Conservation (phyloP, 2,329 filamentous ascomycete genomes). For the Ceratocystis smalleyi region DNA sequence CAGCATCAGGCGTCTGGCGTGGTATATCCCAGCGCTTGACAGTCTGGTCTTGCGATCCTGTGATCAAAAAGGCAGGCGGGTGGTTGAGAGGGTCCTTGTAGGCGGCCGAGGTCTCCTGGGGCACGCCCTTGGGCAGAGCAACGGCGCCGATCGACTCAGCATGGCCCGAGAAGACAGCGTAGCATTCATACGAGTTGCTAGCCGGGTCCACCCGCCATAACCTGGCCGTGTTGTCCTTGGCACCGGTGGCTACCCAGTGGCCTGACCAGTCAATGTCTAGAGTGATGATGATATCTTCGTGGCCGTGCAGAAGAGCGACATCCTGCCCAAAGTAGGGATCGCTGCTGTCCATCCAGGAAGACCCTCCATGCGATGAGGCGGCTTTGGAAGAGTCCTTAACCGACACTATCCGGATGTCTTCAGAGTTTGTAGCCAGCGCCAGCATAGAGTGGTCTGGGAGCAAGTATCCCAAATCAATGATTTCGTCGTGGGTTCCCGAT, state of each 20-base stretch:
- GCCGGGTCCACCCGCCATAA: conserved; percentile 74
- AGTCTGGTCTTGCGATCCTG: conserved; percentile 88
- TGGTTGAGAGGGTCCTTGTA: conserved; percentile 59
- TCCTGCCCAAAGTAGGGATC: conserved; percentile 73
- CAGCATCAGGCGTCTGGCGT: conserved; percentile 31
- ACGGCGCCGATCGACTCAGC: conserved; percentile 89
- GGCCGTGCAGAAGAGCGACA: conserved; percentile 69
- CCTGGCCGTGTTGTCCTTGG: conserved; percentile 89
- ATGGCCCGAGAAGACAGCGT: conserved; percentile 74
- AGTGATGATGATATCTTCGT: conserved; percentile 90
- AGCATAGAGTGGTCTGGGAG: conserved; percentile 66
- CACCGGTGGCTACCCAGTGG: conserved; percentile 87
- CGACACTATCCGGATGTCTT: conserved; percentile 79
- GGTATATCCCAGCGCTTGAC: conserved; percentile 86
- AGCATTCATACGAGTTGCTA: conserved; percentile 61
- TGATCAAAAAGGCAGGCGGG: conserved; percentile 71
- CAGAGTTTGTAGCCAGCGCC: conserved; percentile 85
- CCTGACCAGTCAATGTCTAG: conserved; percentile 94
- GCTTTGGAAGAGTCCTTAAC: conserved; percentile 30
- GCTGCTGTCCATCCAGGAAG: conserved; percentile 19
- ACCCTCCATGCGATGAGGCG: conserved; percentile 18
- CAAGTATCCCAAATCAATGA: conserved; percentile 84
- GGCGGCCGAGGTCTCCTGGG: conserved; percentile 52
- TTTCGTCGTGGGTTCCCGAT: conserved; percentile 92
- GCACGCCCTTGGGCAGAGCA: conserved; percentile 56